Evolutionary conservation across 1,284 basidiomycete genomes (phyloP), one percentile per base, ranked within the genome.

Genomic region (Flammula alnicola): DNA sequence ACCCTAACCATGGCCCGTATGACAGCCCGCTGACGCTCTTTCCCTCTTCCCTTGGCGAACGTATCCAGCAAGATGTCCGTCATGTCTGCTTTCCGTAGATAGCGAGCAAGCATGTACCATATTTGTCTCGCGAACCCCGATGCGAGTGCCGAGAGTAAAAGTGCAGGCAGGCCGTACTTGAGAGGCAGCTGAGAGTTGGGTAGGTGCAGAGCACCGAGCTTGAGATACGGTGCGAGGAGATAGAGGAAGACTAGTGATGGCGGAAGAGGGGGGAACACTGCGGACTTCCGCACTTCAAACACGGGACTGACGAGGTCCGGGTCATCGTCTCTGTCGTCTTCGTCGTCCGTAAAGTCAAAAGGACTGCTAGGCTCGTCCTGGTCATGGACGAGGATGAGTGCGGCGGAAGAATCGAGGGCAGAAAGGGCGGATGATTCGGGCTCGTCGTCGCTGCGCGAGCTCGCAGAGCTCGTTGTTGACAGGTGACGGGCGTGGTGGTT

Each of bases 51-150:
- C 47, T 75, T 73, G n/a, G 82, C 79, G 60, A 88, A 80, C 2
- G 80, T 72, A 58, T 85, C 77, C 11, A 83, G 60, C 41, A 88
- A 63, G 23, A 89, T 73, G 51, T 86, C 84, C 62, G 86, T 82
- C 32, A 84, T 61, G 51, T 86, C 81, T 25, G 77, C 73, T 62
- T 80, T 77, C 55, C 80, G 78, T 38, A 86, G 71, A 63, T 90
- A 86, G 30, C 83, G 77, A 37, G 83, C 79, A 10, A 90, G 76
- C 74, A 88, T 79, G 67, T 86, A 88, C 81, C 84, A 86, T 41
- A 90, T 70, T 58, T 88, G 86, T 35, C 84, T 73, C 29, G 81
- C 75, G 53, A 86, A 81, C 11, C 75, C 76, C 4, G 87, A 79
- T 8, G 86, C 68, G 23, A 74, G 60, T 10, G 83, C 82, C 51